phyloP scores from a whole-genome alignment of 2,329 filamentous ascomycete genomes.

The Trichoderma atroviride region DNA sequence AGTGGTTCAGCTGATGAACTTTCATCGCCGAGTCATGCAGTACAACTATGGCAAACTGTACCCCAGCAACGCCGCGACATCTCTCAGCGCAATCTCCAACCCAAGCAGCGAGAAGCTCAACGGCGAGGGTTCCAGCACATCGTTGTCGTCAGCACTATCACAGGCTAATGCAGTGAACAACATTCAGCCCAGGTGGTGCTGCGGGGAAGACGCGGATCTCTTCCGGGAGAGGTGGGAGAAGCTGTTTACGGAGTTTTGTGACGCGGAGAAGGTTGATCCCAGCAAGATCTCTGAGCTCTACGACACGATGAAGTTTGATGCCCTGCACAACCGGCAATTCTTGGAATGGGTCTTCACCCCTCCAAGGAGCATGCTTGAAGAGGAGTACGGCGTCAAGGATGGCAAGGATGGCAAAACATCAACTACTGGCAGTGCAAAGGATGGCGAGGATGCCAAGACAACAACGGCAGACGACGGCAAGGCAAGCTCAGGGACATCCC shows the following conservation, averaged over 20 bases:
- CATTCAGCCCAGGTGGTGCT: conserved; percentile 94
- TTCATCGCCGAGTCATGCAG: conserved; percentile 92
- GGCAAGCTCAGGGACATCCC: conserved; percentile 33
- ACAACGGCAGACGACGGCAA: conserved; percentile 40
- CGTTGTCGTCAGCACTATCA: conserved; percentile 55
- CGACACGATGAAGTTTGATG: conserved; percentile 99
- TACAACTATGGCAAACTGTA: conserved; percentile 86
- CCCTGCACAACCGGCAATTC: conserved; percentile 93
- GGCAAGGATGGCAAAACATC: conserved; percentile 32
- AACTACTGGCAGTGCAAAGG: conserved; percentile 34
- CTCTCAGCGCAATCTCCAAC: conserved; percentile 60
- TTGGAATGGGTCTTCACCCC: conserved; percentile 97
- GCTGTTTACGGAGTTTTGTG: conserved; percentile 93
- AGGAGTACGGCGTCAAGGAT: conserved; percentile 59
- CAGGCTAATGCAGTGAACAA: conserved; percentile 64
- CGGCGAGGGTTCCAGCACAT: conserved; percentile 46
- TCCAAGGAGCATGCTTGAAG: conserved; percentile 73
- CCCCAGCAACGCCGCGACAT: conserved; percentile 66
- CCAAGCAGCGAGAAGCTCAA: conserved; percentile 51
- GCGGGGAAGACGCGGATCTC: conserved; percentile 88
- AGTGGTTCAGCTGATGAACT: conserved; percentile 96
- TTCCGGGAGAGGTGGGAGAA: conserved; percentile 99
- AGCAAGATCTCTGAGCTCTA: conserved; percentile 99
- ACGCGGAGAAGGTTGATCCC: conserved; percentile 96
- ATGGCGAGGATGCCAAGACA: conserved; percentile 35